These are phyloP conservation scores for Lachancea nothofagi DNA, from an alignment of 805 yeast species.

Conservation along the genomic window DNA sequence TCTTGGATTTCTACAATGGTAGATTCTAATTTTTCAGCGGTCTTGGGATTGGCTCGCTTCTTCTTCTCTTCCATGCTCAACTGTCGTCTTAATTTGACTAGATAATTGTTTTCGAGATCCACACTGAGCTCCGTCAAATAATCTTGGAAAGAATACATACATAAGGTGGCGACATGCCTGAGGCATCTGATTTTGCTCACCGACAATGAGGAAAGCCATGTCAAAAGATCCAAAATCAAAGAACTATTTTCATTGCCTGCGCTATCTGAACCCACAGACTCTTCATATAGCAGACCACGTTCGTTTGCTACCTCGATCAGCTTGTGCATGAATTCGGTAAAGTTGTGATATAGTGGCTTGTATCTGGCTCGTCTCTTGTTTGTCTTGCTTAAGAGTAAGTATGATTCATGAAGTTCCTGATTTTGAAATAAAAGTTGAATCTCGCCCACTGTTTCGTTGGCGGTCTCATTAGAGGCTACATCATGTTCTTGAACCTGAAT, in stretches of 20 bases:
- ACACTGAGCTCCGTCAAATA: slow-evolving; percentile 48
- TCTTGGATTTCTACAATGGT: slow-evolving; percentile 39
- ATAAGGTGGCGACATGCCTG: slow-evolving; percentile 58
- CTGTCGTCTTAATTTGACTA: slow-evolving; percentile 37
- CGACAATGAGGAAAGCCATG: slow-evolving; percentile 74
- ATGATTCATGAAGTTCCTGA: slow-evolving; percentile 65
- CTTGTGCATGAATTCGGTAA: slow-evolving; percentile 49
- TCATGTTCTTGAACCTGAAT: slow-evolving; percentile 70
- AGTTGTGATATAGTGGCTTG: slow-evolving; percentile 47
- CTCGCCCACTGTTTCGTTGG: slow-evolving; percentile 68
- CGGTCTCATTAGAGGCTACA: slow-evolving; percentile 60
- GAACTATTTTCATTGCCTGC: slow-evolving; percentile 29
- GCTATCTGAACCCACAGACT: slow-evolving; percentile 11
- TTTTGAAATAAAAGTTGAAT: slow-evolving; percentile 55
- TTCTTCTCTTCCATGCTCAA: slow-evolving; percentile 34
- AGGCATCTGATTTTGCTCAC: slow-evolving; percentile 66
- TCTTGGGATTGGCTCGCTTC: slow-evolving; percentile 37
- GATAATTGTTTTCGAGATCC: slow-evolving; percentile 32
- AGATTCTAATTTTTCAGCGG: slow-evolving; percentile 42
- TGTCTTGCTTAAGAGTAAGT: slow-evolving; percentile 49
- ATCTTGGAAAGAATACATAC: slow-evolving; percentile 56
- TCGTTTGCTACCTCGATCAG: slow-evolving; percentile 53
- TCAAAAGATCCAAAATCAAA: slow-evolving; percentile 44
- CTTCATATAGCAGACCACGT: slow-evolving; percentile 49
- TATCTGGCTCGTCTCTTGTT: slow-evolving; percentile 37